Conservation (phyloP, 78 protist genomes). For the Dictyostelium capitatum region DNA sequence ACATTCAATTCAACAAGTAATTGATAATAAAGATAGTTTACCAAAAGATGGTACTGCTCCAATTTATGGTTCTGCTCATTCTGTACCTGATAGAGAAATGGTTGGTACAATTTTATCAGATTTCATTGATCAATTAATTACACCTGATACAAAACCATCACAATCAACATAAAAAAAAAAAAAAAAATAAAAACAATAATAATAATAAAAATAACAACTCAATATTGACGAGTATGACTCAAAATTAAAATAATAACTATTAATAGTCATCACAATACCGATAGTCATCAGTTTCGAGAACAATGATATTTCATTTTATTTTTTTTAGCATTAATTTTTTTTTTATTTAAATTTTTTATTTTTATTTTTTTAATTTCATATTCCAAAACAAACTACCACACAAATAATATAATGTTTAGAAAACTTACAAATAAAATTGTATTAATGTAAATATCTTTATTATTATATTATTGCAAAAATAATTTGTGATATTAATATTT, state of each 20-base stretch:
- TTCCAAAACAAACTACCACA: too few relatives aligned
- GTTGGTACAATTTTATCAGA: constrained; percentile 62
- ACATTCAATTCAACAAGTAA: constrained; percentile 12
- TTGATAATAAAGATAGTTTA: not conserved
- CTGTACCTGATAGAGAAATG: constrained; percentile 77
- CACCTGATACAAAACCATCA: constrained; percentile 29
- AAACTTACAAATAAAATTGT: constrained; percentile 70
- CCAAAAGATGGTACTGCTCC: constrained; percentile 81
- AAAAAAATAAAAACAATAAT: not conserved
- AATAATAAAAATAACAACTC: not conserved
- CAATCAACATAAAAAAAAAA: constrained; percentile 20
- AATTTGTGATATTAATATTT: not conserved
- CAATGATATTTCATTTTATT: not conserved
- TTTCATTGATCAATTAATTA: constrained; percentile 68
- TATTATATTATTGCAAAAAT: not conserved
- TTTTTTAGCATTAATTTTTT: too few relatives aligned
- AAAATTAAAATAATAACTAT: too few relatives aligned
- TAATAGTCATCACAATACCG: too few relatives aligned
- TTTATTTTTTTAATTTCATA: not conserved
- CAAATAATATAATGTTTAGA: constrained; percentile 48
- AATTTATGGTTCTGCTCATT: constrained; percentile 79
- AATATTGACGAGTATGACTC: not conserved
- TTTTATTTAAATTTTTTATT: not conserved
- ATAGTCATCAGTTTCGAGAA: too few relatives aligned
- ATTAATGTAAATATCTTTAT: constrained; percentile 43